Percentiles rank a stretch among this genome's conserved stretches.
phyloP scores from a whole-genome alignment of 345 rosid species.

The Eucalyptus brandiana region DNA sequence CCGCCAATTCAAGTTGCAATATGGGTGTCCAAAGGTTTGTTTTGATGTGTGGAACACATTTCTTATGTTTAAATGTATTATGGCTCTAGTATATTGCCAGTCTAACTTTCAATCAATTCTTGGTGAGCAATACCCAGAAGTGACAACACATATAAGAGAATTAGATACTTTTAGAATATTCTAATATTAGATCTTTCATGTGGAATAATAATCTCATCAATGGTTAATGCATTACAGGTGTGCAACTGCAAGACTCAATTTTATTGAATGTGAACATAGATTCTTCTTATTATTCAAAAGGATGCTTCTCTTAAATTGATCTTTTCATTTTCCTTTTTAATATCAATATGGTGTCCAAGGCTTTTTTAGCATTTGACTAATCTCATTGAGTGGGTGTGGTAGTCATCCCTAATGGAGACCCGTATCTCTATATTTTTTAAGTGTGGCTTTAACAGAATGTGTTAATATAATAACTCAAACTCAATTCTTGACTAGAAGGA shows the following conservation, averaged over 20 bases:
- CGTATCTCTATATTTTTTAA: fast-evolving
- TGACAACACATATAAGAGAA: neutral
- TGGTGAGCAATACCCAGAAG: neutral
- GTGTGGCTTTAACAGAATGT: neutral
- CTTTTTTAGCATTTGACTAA: neutral
- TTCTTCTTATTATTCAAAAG: neutral
- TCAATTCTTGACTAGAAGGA: neutral
- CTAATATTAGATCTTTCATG: neutral
- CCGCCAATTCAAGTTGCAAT: neutral
- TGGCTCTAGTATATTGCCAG: fast-evolving
- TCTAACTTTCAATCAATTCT: neutral
- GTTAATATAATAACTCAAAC: neutral
- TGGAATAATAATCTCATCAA: neutral
- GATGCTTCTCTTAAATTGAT: neutral
- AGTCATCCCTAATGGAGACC: no score
- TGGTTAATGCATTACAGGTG: neutral
- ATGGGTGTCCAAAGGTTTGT: neutral
- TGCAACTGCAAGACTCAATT: neutral
- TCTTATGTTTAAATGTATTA: neutral
- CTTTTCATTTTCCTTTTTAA: neutral
- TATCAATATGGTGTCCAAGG: fast-evolving
- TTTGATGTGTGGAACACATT: neutral
- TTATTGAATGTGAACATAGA: neutral
- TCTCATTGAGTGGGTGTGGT: neutral
- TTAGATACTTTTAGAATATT: neutral